phyloP scores from a whole-genome alignment of 2,329 filamentous ascomycete genomes.

The Cladosporium sp. region DNA sequence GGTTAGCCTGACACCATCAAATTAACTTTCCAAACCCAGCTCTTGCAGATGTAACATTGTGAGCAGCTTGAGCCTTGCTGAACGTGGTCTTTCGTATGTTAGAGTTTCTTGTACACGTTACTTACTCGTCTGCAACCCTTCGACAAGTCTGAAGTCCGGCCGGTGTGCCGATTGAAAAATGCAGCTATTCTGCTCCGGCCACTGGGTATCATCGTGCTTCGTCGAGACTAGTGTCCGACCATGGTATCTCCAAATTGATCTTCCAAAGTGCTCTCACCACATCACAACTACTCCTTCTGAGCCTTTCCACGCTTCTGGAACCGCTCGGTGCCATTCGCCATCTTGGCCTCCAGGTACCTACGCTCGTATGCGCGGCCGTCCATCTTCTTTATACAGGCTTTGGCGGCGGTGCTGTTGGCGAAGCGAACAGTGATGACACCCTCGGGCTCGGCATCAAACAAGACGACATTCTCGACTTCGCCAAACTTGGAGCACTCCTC shows the following conservation, averaged over 20 bases:
- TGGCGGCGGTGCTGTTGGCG: slow-evolving; percentile 68
- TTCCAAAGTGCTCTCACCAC: neutral
- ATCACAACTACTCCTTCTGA: neutral
- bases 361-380: slow-evolving; percentile 74
- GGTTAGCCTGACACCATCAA: too few relatives aligned
- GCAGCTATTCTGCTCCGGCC: neutral
- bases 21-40: too few relatives aligned
- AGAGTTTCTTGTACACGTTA: neutral
- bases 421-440: slow-evolving; percentile 88
- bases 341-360: slow-evolving; percentile 17
- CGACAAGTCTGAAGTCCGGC: neutral
- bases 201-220: neutral
- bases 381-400: slow-evolving; percentile 70
- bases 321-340: slow-evolving; percentile 19
- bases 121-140: neutral
- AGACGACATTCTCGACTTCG: slow-evolving; percentile 82
- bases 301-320: slow-evolving; percentile 17
- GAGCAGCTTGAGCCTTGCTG: neutral
- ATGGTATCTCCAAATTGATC: neutral
- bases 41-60: neutral
- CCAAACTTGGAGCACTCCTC: slow-evolving; percentile 88
- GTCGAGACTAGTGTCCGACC: neutral
- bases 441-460: slow-evolving; percentile 83
- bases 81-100: neutral
- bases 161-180: neutral